Evolutionary conservation across 225 moss, liverwort and hornwort genomes (phyloP), one percentile per base, ranked within the genome.

Genomic region (Antitrichia curtipendula): DNA sequence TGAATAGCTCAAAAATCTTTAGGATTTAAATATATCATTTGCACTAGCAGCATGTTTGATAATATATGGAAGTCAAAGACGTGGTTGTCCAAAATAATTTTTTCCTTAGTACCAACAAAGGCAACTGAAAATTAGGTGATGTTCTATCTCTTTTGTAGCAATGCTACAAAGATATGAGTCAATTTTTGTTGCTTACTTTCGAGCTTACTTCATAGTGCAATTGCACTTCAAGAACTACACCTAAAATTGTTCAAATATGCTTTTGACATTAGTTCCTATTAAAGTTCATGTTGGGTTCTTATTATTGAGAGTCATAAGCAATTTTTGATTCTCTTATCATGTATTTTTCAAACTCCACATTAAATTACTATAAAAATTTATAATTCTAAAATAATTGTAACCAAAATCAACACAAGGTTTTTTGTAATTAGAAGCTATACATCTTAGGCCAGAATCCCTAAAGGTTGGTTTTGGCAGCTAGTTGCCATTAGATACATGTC

Each of bases 391-490:
- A n/a, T 12, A 66, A n/a, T 7, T n/a, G 22, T n/a, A 66, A n/a
- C 2, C 7, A 12, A 65, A 66, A 22, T 12, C 5, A 66, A 0
- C 7, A 21, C 22, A 66, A 66, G 4, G 7, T n/a, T 12, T 66
- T 65, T 21, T 3, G 22, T 66, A 2, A 23, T 69, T 13, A 69
- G 13, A 13, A 24, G 40, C 13, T 40, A 23, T 23, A 40, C 2
- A 25, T 69, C 40, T 40, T 24, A 41, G 25, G 5, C 25, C 1
- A 27, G 0, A 70, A 43, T 25, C 2, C 13, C 3, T 15, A 25
- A 9, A 0, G 5, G 5, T 15, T 0, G 1, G 3, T 40, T 40
- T 40, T 7, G n/a, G 24, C 0, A 40, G 0, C 8, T 0, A 1
- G 8, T 14, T 69, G 40, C 14, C 9, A 70, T 43, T 43, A 27